These are phyloP conservation scores for Porphyrellus sp. DNA, from an alignment of 1,284 basidiomycete species.

Conservation along the genomic window DNA sequence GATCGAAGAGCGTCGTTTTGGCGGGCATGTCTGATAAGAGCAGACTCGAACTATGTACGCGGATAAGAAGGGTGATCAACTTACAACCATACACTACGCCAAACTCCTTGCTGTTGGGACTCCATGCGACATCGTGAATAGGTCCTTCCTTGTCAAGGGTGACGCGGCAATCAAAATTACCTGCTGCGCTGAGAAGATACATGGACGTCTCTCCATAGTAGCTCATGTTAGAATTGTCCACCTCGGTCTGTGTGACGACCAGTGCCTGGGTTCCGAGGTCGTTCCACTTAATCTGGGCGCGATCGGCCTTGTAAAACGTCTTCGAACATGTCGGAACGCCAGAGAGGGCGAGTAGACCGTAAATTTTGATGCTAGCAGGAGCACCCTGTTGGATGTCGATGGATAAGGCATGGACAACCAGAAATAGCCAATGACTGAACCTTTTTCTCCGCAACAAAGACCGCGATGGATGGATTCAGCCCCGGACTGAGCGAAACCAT, in stretches of 20 bases:
- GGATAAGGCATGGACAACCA: background rate
- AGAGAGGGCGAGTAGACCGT: slow-evolving; percentile 65
- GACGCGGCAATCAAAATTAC: slow-evolving; percentile 92
- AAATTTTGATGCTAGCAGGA: slow-evolving; percentile 89
- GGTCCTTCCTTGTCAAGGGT: slow-evolving; percentile 95
- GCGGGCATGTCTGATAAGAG: slow-evolving; percentile 82
- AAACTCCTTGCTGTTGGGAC: slow-evolving; percentile 96
- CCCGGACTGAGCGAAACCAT: slow-evolving; percentile 78
- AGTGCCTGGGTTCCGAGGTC: slow-evolving; percentile 84
- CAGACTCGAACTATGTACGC: background rate
- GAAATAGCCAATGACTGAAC: slow-evolving; percentile 32
- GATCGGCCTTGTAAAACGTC: slow-evolving; percentile 96
- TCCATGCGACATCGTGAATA: slow-evolving; percentile 96
- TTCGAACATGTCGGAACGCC: slow-evolving; percentile 72
- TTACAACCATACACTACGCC: slow-evolving; percentile 93
- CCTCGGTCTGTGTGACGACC: slow-evolving; percentile 91
- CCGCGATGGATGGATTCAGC: slow-evolving; percentile 78
- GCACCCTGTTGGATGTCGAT: slow-evolving; percentile 55
- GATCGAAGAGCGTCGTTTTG: slow-evolving; percentile 88
- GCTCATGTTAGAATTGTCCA: slow-evolving; percentile 95
- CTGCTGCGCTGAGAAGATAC: slow-evolving; percentile 92
- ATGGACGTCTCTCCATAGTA: slow-evolving; percentile 98
- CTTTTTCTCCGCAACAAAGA: slow-evolving; percentile 95
- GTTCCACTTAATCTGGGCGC: slow-evolving; percentile 95
- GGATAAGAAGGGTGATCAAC: slow-evolving; percentile 33